phyloP scores from a whole-genome alignment of 441 rosid species.

The Pelargonium myrrhifolium region DNA sequence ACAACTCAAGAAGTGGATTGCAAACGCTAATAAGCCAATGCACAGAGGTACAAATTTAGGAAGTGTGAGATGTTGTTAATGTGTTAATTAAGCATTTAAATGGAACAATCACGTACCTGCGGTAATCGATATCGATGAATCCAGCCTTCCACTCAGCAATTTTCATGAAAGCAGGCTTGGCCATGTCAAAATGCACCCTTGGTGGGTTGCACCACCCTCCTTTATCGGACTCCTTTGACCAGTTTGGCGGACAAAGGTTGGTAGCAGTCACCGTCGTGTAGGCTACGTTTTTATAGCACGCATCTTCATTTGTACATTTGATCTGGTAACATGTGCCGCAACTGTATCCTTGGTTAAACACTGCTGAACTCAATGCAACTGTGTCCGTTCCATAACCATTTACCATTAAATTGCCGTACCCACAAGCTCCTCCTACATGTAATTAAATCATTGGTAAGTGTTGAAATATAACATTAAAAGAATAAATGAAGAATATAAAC shows the following conservation, averaged over 20 bases:
- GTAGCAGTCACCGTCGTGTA: slow-evolving; percentile 60
- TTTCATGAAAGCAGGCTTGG: slow-evolving; percentile 85
- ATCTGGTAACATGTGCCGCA: slow-evolving; percentile 75
- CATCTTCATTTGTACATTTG: slow-evolving; percentile 38
- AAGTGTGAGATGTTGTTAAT: too few species aligned
- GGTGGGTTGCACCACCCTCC: slow-evolving; percentile 98
- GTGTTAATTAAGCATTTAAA: too few species aligned
- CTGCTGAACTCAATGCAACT: slow-evolving; percentile 59
- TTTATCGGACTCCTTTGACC: slow-evolving; percentile 54
- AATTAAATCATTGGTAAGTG: not conserved
- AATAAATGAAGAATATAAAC: too few species aligned
- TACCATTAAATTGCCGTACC: slow-evolving; percentile 57
- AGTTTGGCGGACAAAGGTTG: slow-evolving; percentile 79
- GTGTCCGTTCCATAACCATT: slow-evolving; percentile 63
- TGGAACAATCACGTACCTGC: too few species aligned
- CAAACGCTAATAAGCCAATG: too few species aligned
- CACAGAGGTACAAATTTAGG: too few species aligned
- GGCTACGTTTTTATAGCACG: slow-evolving; percentile 35
- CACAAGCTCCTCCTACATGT: slow-evolving; percentile 72
- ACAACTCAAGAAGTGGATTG: too few species aligned
- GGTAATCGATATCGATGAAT: slow-evolving; percentile 60
- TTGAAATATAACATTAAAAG: too few species aligned
- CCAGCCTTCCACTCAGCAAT: slow-evolving; percentile 77
- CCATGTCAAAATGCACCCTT: slow-evolving; percentile 65
- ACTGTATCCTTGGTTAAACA: slow-evolving; percentile 60